These are phyloP conservation scores for Tetrapisispora phaffii DNA, from an alignment of 805 yeast genomes.

Conservation along the genomic window DNA sequence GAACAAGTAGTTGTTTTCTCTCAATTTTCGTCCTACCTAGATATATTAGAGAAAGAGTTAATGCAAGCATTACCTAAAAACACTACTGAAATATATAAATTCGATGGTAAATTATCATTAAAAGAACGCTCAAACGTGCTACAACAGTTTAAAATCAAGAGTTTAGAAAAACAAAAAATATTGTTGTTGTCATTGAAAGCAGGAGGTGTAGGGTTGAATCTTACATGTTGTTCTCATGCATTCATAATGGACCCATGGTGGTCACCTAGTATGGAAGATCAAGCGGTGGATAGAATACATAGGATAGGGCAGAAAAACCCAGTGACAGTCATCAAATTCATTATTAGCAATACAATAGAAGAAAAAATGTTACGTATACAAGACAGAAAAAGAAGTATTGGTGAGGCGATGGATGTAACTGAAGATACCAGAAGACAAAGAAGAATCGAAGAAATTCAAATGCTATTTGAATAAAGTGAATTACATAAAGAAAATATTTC, in stretches of 20 bases:
- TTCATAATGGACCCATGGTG: conserved; percentile 96
- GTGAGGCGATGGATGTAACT: conserved; percentile 68
- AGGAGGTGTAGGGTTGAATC: conserved; percentile 87
- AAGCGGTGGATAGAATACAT: conserved; percentile 85
- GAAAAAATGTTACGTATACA: conserved; percentile 82
- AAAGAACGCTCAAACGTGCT: conserved; percentile 55
- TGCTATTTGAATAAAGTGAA: conserved; percentile 41
- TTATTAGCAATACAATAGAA: conserved; percentile 74
- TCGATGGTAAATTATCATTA: conserved; percentile 72
- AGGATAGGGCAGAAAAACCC: conserved; percentile 73
- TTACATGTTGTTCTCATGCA: conserved; percentile 77
- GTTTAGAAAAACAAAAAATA: conserved; percentile 33
- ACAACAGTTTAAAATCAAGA: conserved; percentile 38
- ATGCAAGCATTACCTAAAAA: conserved; percentile 34
- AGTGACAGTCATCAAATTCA: conserved; percentile 71
- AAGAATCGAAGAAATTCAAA: conserved; percentile 63
- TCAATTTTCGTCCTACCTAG: conserved; percentile 77
- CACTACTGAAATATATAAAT: conserved; percentile 41
- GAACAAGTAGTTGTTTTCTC: conserved; percentile 83
- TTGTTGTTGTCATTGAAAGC: conserved; percentile 73
- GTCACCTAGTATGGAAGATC: conserved; percentile 87
- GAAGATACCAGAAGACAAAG: conserved; percentile 65
- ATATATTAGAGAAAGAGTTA: conserved; percentile 58
- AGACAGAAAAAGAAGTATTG: conserved; percentile 69
- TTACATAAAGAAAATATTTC: too few relatives aligned